Evolutionary conservation across 2,329 filamentous ascomycete species (phyloP).

Genomic region (Diaporthe sp.): DNA sequence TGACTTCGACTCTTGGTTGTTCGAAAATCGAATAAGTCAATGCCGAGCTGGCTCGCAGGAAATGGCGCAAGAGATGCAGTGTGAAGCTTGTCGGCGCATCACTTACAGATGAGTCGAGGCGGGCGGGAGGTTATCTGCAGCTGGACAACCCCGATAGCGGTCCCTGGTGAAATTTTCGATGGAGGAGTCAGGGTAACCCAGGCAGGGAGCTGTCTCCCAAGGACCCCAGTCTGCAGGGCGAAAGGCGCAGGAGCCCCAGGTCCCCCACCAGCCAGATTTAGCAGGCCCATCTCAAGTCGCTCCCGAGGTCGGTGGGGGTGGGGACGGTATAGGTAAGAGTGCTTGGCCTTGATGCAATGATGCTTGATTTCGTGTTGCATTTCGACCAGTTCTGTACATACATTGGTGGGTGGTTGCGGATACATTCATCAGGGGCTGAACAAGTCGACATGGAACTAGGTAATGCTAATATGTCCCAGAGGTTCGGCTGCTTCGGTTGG

Average conservation of each 20-base stretch:
- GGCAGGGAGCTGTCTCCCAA: background rate
- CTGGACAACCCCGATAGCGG: constrained; percentile 29
- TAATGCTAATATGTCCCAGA: background rate
- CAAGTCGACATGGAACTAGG: background rate
- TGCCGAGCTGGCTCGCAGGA: background rate
- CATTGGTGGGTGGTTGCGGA: background rate
- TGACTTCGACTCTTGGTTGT: background rate
- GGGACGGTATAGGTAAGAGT: background rate
- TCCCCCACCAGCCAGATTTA: too few relatives aligned
- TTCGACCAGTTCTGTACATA: background rate
- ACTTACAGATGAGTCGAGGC: constrained; percentile 14
- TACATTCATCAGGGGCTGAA: background rate
- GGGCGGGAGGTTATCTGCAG: constrained; percentile 13
- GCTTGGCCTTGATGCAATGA: background rate
- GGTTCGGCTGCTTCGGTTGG: constrained; percentile 6
- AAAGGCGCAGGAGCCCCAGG: background rate
- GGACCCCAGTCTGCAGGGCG: background rate
- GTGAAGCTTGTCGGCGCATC: constrained; percentile 15
- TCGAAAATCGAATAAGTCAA: constrained; percentile 1
- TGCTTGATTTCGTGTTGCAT: background rate
- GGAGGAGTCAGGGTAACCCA: constrained; percentile 10
- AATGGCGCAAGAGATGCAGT: background rate
- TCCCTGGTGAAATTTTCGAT: constrained; percentile 32
- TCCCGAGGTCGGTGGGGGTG: constrained; percentile 23
- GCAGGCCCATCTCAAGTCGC: background rate